Base-by-base conservation (phyloP, 192 early-diverging fungal genomes). In the Lobosporangium transversale region DNA sequence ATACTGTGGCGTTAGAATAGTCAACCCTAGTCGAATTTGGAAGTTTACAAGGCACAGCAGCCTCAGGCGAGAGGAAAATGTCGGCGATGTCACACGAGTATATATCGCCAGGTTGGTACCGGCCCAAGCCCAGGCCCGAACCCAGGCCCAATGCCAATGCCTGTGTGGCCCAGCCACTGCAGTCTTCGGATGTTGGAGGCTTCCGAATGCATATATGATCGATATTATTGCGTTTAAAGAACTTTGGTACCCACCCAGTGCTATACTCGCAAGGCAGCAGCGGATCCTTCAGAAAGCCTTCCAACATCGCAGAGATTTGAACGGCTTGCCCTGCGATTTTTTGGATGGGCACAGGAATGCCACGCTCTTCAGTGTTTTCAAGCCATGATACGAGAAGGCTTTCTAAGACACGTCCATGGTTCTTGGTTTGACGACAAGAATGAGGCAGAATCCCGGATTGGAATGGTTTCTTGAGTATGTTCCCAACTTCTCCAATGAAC, bases 51-150 rank as follows among this genome's bases (percentile, higher is more conserved):
- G 2, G 21, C 8, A 29, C 14, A 24, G 26, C n/a, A 12, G 37
- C 2, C 15, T 35, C 2, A 11, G n/a, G 9, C 7, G 1, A 18
- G 8, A 58, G 24, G 43, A 58, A 58, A 37, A 58, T 43, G 5
- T 23, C 26, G 17, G 26, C 10, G n/a, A 58, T 6, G 20, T 43
- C 43, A 18, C 37, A 58, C 15, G 57, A 29, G 57, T 58, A 58
- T 6, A 58, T 58, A 17, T 58, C 57, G 40, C n/a, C 11, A 18
- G 26, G 30, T 23, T 27, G 27, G 31, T 35, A 15, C 23, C 15
- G 27, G 43, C 51, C 37, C 3, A 27, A 52, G 20, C 50, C 23
- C 11, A n/a, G 45, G 20, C 45, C 45, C n/a, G n/a, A n/a, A n/a
- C n/a, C n/a, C n/a, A n/a, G n/a, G n/a, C n/a, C n/a, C n/a, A n/a